Evolutionary conservation across 805 yeast genomes (phyloP), one percentile per base, ranked within the genome.

Genomic region (Helenozyma rhizophorensis): DNA sequence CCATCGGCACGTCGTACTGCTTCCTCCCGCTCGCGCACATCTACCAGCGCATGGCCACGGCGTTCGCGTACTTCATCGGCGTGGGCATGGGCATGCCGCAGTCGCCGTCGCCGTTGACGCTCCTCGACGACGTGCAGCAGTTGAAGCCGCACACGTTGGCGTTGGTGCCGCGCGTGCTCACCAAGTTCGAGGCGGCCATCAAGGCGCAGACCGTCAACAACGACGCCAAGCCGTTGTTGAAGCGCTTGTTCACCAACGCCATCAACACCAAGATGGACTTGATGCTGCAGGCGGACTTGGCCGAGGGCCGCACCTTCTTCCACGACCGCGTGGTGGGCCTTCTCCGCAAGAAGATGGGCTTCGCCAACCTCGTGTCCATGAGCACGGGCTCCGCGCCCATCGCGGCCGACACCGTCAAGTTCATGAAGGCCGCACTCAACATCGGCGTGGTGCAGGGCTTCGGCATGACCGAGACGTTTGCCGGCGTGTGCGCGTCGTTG

Each of bases 151-250:
- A 70, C 22, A 53, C 57, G 23, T 56, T 78, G 32, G 65, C 74
- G 12, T 64, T 76, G 30, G 88, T 81, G 6, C 89, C 88, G 12
- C 65, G 89, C 39, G 67, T 81, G 14, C 66, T 70, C 45, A 78
- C 77, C 70, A 74, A 53, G 61, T 68, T 40, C 36, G 87, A 80
- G 54, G 69, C 76, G 9, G 45, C 45, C 4, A 33, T 45, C 28
- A 45, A 42, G 26, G 39, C 45, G 3, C 42, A 39, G 14, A 45
- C 49, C 6, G 21, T 70, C 16, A 40, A 53, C 27, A 63, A 65
- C 39, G 43, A 52, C 3, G 61, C 54, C 14, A 58, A 53, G 30
- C 65, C 67, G 2, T 10, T 52, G n/a, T 34, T 56, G 37, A 52
- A 42, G 37, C 45, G 40, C 6, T 23, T 66, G 9, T 61, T 61